Conservation (phyloP, 805 yeast genomes). For the Naumovozyma castellii region DNA sequence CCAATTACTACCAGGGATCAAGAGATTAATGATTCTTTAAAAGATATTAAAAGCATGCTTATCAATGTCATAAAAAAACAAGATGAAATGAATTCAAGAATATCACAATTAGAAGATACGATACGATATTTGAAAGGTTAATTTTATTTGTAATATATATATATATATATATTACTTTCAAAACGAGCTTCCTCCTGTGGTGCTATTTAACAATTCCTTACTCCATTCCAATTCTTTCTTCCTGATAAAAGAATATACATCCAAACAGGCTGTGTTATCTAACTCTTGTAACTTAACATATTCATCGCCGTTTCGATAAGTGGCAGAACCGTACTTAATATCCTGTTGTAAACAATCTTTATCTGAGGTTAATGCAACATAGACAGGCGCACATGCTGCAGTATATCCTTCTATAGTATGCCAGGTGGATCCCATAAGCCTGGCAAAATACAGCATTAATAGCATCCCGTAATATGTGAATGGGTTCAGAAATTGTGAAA, state of each 20-base stretch:
- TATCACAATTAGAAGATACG: background rate
- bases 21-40: slow-evolving; percentile 5
- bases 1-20: slow-evolving; percentile 6
- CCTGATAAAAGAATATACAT: slow-evolving; percentile 52
- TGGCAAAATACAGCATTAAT: slow-evolving; percentile 68
- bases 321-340: slow-evolving; percentile 66
- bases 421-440: slow-evolving; percentile 75
- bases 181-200: too few relatives aligned
- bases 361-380: slow-evolving; percentile 46
- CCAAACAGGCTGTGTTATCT: slow-evolving; percentile 54
- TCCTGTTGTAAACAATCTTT: slow-evolving; percentile 34
- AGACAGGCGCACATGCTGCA: slow-evolving; percentile 81
- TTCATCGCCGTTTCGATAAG: slow-evolving; percentile 54
- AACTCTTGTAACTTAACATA: slow-evolving; percentile 47
- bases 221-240: slow-evolving; percentile 60
- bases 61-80: slow-evolving; percentile 10
- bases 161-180: too few relatives aligned
- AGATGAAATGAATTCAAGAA: slow-evolving; percentile 4
- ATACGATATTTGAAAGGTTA: background rate
- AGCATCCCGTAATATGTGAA: slow-evolving; percentile 82
- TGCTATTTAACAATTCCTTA: slow-evolving; percentile 34
- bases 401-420: slow-evolving; percentile 80
- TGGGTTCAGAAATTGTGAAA: slow-evolving; percentile 61
- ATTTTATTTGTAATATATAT: too few relatives aligned
- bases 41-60: slow-evolving; percentile 8